Base-by-base conservation (phyloP, 2,329 filamentous ascomycete species). In the Ambrosiella cleistominuta region DNA sequence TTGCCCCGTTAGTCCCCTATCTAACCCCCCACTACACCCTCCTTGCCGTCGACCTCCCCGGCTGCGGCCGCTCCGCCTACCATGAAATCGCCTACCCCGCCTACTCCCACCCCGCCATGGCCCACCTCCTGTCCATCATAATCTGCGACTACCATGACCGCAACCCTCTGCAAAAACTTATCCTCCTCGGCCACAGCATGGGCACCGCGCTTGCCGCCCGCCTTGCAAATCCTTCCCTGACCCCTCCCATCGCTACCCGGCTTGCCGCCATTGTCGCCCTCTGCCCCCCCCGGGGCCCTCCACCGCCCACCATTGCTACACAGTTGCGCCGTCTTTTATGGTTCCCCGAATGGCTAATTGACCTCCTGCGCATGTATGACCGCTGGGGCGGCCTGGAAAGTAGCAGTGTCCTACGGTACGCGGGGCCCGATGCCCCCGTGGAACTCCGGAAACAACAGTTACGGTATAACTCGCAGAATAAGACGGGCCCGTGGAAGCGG, bases 101-200 rank as follows among this genome's bases (percentile, higher is more conserved):
- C 7, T 98, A 97, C 68, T 83, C 80, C 0, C 81, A 83, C 0
- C 80, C 88, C 45, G 82, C 86, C 1, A 74, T 97, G 27, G 80
- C 79, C 3, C 84, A 88, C 63, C 74, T 98, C 9, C 74, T 96
- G 12, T 82, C 83, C 59, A 76, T 74, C 1, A 79, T 88, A 38
- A 89, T 97, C 60, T 78, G 88, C 44, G 76, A 82, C 51, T 80
- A 91, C 65, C 80, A 85, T 45, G 81, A 86, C 63, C 77, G 76
- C 49, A 74, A 79, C 40, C 71, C 75, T 15, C 74, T 73, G 0
- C 89, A 95, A 68, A 79, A 81, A 2, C 78, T 95, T 12, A 77
- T 96, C 17, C 69, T 96, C 37, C 80, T 97, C 60, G 88, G 84
- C 1, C 93, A 98, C 66, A 95, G 88, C 67, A 85, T 96, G 80